Conservation (phyloP, 345 rosid genomes). For the Geranium rotundifolium region DNA sequence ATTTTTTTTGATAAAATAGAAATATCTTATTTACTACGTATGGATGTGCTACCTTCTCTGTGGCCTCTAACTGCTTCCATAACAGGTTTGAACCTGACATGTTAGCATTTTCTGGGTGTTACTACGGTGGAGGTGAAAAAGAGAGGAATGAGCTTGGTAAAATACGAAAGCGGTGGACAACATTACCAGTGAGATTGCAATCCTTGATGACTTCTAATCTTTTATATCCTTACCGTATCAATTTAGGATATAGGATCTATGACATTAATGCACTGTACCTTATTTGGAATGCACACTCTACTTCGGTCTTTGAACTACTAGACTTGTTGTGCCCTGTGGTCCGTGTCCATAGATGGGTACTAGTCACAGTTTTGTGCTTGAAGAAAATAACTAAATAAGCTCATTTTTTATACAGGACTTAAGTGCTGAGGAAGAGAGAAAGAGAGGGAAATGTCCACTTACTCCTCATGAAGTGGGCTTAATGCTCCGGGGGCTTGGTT, state of each 20-base stretch:
- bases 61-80: background rate
- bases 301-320: background rate
- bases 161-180: constrained; percentile 94
- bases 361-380: background rate
- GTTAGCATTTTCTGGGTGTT: constrained; percentile 99
- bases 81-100: constrained; percentile 97
- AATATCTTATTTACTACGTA: background rate
- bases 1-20: too few relatives aligned
- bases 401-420: constrained; percentile 45
- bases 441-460: constrained; percentile 92
- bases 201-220: constrained; percentile 3
- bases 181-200: constrained; percentile 73
- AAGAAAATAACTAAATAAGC: background rate
- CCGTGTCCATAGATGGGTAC: background rate
- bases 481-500: constrained; percentile 93
- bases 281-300: background rate
- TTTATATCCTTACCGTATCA: background rate
- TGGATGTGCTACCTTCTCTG: background rate
- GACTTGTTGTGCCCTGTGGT: too few relatives aligned
- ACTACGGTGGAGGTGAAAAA: constrained; percentile 98
- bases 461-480: constrained; percentile 95
- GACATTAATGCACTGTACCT: background rate
- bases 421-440: constrained; percentile 78
- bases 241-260: too few relatives aligned
- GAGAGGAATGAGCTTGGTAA: constrained; percentile 78